Evolutionary conservation across 371 early-diverging fungal species (phyloP), one percentile per base, ranked within the genome.

Genomic region (Haplosporangium sp.): DNA sequence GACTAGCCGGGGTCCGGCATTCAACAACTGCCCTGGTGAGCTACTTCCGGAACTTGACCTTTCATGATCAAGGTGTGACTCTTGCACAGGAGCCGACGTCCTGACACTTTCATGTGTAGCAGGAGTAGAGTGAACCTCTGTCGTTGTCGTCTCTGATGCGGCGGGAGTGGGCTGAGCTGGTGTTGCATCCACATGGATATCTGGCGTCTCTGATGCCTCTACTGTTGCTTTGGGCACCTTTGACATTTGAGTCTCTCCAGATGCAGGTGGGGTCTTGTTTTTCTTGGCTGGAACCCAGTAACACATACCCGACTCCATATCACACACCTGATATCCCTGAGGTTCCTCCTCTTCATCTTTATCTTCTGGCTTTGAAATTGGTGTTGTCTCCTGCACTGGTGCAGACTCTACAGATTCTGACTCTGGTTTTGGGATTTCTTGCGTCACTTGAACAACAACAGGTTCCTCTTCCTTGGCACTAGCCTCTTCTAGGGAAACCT

Each of bases 281-380:
- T 71, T 71, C 15, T 72, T 72, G 50, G 66, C 57, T 10, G 77
- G 77, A 1, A 76, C 77, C 77, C 77, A 76, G 35, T 71, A 71
- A 48, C 77, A 76, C 58, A 76, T 38, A 8, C 65, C 68, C 2
- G 68, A 63, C 34, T 76, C 77, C 56, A 68, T 48, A 58, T 76
- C 72, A 61, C 77, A 76, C 65, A 67, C 48, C 57, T 71, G 53
- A 50, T 76, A 76, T 10, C 77, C 77, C 13, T 61, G 47, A 42
- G 74, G 74, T 15, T 63, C 74, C 6, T 35, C 67, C 47, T 56
- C 52, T 48, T 17, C 63, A 9, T 19, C 17, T n/a, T 61, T n/a
- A 10, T 2, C 39, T 39, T 53, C 48, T 57, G 57, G 34, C 4
- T 50, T 17, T 19, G 19, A 50, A n/a, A 15, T 17, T 50, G 50